Conservation (phyloP, 345 rosid genomes). For the Citrus maxima region DNA sequence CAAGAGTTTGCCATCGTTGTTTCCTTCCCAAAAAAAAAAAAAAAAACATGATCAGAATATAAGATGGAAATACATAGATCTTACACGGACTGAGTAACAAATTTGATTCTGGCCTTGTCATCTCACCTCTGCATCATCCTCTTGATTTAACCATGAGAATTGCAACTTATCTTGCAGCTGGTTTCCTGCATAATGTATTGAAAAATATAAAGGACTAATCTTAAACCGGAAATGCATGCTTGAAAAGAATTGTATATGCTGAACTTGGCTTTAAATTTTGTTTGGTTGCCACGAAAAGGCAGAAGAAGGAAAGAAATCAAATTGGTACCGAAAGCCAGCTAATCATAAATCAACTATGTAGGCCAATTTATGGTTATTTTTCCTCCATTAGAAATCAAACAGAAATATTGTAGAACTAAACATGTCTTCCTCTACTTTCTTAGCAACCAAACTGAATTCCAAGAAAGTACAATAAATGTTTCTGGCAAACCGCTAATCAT, state of each 20-base stretch:
- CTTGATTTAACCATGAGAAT: constrained; percentile 68
- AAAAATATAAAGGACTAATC: constrained; percentile 1
- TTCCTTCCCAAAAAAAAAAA: neutral
- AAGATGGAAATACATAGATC: neutral
- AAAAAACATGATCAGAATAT: neutral
- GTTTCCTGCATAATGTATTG: constrained; percentile 29
- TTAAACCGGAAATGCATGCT: neutral
- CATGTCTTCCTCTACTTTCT: neutral
- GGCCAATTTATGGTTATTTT: neutral
- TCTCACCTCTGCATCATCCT: constrained; percentile 56
- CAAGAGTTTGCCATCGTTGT: constrained; percentile 57
- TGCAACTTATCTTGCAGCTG: constrained; percentile 42
- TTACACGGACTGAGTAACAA: neutral
- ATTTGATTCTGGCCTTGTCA: neutral
- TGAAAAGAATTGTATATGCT: neutral
- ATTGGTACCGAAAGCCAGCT: neutral
- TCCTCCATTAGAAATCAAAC: neutral
- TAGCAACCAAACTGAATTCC: neutral
- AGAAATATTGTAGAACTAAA: too few relatives aligned
- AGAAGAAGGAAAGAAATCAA: neutral
- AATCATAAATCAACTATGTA: neutral
- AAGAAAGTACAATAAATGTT: neutral
- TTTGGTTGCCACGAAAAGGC: neutral
- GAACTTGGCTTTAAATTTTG: neutral
- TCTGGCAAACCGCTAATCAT: neutral